A percentile compares a stretch with the other conserved stretches of the same genome.
Evolutionary conservation across 2,329 filamentous ascomycete genomes (phyloP).

Genomic region (Aureobasidium uvarum): DNA sequence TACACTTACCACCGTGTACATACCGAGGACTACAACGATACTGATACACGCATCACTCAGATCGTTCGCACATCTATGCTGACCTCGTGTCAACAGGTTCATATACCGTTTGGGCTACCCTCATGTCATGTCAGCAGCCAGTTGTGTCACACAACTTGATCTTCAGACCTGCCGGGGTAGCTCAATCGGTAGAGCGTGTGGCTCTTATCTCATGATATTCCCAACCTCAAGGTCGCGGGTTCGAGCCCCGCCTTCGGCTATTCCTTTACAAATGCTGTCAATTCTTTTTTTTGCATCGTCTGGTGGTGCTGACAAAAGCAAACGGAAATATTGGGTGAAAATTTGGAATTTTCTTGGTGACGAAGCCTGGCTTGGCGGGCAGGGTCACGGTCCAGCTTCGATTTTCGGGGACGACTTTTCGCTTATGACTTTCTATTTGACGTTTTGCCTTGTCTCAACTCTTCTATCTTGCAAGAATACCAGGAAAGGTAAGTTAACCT

Average conservation of each 20-base stretch:
- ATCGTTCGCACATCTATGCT: neutral
- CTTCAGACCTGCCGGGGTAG: conserved; percentile 42
- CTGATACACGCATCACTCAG: neutral
- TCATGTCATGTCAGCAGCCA: conserved; percentile 11
- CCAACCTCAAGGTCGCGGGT: neutral
- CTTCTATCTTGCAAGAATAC: no score
- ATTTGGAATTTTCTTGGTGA: neutral
- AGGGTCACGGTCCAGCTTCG: neutral
- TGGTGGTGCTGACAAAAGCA: neutral
- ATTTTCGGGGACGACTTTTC: no score
- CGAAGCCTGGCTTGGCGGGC: neutral
- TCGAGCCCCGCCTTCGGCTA: conserved; percentile 1
- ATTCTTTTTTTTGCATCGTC: neutral
- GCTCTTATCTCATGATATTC: conserved; percentile 41
- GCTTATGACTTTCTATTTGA: no score
- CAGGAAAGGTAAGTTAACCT: no score
- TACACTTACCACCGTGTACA: neutral
- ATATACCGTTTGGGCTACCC: neutral
- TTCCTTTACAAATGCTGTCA: neutral
- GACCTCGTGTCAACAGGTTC: neutral
- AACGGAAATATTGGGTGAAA: neutral
- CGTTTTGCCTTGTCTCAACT: no score
- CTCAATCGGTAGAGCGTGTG: conserved; percentile 51
- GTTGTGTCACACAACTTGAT: conserved; percentile 23
- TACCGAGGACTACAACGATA: neutral